phyloP scores from a whole-genome alignment of 768 basidiomycete species.

The Collybia nuda region DNA sequence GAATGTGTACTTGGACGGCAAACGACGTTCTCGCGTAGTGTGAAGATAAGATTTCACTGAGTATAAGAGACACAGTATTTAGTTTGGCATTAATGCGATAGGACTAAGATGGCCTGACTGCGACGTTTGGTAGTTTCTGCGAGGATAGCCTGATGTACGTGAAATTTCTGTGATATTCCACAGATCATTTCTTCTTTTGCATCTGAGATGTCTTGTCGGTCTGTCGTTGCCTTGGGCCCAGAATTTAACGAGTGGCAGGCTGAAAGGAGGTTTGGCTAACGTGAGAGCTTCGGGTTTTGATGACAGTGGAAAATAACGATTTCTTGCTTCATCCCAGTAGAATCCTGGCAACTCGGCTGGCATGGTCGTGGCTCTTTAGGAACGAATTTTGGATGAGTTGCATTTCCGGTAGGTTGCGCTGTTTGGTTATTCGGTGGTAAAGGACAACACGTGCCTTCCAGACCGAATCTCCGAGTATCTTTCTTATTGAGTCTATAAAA shows the following conservation, averaged over 20 bases:
- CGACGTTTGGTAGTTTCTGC: constrained; percentile 11
- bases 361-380: constrained; percentile 27
- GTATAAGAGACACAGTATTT: background rate
- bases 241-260: background rate
- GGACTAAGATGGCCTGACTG: constrained; percentile 13
- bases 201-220: constrained; percentile 5
- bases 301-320: constrained; percentile 58
- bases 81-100: background rate
- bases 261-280: constrained; percentile 4
- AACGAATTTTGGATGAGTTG: background rate
- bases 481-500: no score
- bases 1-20: constrained; percentile 23
- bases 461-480: background rate
- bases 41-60: constrained; percentile 39
- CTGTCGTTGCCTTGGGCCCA: background rate
- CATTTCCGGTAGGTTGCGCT: no score
- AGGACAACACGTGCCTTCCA: no score
- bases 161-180: constrained; percentile 15
- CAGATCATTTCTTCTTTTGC: constrained; percentile 12
- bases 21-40: constrained; percentile 39
- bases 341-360: constrained; percentile 54
- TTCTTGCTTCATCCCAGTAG: constrained; percentile 49
- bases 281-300: constrained; percentile 30
- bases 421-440: no score
- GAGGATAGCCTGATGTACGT: constrained; percentile 9